Evolutionary conservation across 495 filamentous ascomycete species (phyloP), one percentile per base, ranked within the genome.

Genomic region (Aspergillus taichungensis): DNA sequence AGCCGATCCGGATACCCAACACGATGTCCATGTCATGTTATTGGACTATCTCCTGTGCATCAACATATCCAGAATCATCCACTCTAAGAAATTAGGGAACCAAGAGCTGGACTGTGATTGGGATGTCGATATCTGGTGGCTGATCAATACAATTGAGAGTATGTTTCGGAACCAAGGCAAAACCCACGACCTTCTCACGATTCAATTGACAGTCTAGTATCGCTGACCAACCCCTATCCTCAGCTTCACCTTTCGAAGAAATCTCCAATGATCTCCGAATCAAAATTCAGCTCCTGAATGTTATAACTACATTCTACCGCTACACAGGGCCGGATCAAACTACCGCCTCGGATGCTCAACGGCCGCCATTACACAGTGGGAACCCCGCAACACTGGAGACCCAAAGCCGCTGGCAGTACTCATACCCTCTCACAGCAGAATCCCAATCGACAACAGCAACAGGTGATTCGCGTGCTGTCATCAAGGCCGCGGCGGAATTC

Each of bases 31-130:
- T 44, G 46, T 68, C 30, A 59, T 74, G 53, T 75, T 77, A n/a
- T 57, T 77, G 18, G 77, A 80, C 47, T 79, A 79, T 48, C 47
- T 78, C 8, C 43, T 70, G n/a, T 72, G 69, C 53, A 56, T 63
- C 13, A 56, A 72, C 9, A 66, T 66, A 13, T 49, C 65, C 12
- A 50, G 45, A n/a, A 46, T 64, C 8, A 37, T 75, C 7, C 40
- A 18, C 30, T 37, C 43, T 3, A 41, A 28, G 11, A 49, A 32
- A 24, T 1, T 24, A 5, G 48, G 52, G 29, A 36, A 9, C 11
- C 14, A 46, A 11, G 41, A n/a, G 8, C 13, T 31, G 3, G 27
- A 30, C 5, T 46, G 57, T 28, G 11, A 47, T 13, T 42, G 35
- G 24, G 49, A 55, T 30, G 36, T 56, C 30, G 32, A 51, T 24